Evolutionary conservation across 2,329 filamentous ascomycete species (phyloP).

Genomic region (Hypoxylon sp.): DNA sequence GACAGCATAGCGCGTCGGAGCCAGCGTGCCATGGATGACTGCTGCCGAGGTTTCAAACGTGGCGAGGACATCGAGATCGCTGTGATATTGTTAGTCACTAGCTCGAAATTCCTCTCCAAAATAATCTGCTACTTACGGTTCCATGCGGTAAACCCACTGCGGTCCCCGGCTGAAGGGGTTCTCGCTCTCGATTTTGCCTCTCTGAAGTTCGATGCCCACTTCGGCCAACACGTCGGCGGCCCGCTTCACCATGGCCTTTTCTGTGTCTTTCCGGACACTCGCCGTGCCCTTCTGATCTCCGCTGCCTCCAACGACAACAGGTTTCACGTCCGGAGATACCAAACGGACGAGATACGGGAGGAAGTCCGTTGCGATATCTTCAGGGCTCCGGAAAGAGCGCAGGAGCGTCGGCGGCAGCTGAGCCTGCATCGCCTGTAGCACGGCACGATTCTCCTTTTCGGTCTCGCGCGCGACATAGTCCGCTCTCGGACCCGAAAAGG

Average conservation of each 20-base stretch:
- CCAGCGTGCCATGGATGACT: slow-evolving; percentile 67
- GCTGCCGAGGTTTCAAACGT: slow-evolving; percentile 77
- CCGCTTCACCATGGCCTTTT: slow-evolving; percentile 83
- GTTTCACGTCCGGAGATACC: slow-evolving; percentile 89
- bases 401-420: slow-evolving; percentile 78
- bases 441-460: slow-evolving; percentile 80
- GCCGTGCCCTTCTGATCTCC: slow-evolving; percentile 76
- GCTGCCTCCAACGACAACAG: slow-evolving; percentile 83
- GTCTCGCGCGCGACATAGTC: slow-evolving; percentile 86
- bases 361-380: slow-evolving; percentile 83
- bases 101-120: no score
- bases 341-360: slow-evolving; percentile 87
- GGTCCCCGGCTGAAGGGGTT: slow-evolving; percentile 69
- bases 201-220: slow-evolving; percentile 84
- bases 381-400: slow-evolving; percentile 82
- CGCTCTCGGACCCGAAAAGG: slow-evolving; percentile 85
- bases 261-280: slow-evolving; percentile 87
- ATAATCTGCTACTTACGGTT: slow-evolving; percentile 74
- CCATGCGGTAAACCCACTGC: slow-evolving; percentile 92
- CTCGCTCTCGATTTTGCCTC: slow-evolving; percentile 81
- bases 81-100: slow-evolving; percentile 47
- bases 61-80: slow-evolving; percentile 81
- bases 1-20: slow-evolving; percentile 89
- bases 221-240: slow-evolving; percentile 87
- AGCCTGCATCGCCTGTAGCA: slow-evolving; percentile 79